Base-by-base conservation (phyloP, 192 early-diverging fungal genomes). In the Coemansia sp. region DNA sequence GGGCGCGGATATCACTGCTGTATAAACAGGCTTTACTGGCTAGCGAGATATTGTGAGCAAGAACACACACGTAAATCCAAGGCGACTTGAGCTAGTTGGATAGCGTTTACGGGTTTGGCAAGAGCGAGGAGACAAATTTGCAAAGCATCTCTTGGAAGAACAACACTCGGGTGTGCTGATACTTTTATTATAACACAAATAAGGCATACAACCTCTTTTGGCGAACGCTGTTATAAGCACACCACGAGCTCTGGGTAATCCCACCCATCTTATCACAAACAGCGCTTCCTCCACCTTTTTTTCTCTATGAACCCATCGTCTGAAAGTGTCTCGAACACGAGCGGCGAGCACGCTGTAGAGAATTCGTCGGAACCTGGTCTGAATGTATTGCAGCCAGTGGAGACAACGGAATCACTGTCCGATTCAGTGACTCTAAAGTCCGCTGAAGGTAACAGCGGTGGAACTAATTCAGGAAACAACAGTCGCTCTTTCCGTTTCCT, bases 401-500 rank as follows among this genome's bases (percentile, higher is more conserved):
- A 66, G 26, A 50, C 65, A 26, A 19, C 9, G 32, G 26, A 32
- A 4, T 32, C 32, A 32, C 32, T 43, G 57, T 38, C 57, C n/a
- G 57, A 41, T 8, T 32, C 6, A 59, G 39, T 15, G 9, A 38
- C 13, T 32, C 32, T 32, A 15, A 59, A 41, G 9, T 41, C 53
- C 10, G 50, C 18, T 39, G 44, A 38, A 48, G 43, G 21, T 59
- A 38, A 41, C 67, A 38, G 48, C 59, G 71, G 71, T 32, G 32
- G 32, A 32, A 32, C 32, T 32, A 32, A 1, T 32, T 32, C 32
- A 42, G 75, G 78, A 48, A 80, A 74, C 66, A 84, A 84, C 71
- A 76, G 74, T 19, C 83, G 84, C 37, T 82, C 84, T n/a, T 85
- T 85, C 48, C 74, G 84, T 42, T 85, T 85, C 53, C 54, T 85